Evolutionary conservation across 306 rosid species (phyloP), one percentile per base, ranked within the genome.

Genomic region (Nissolia schottii): DNA sequence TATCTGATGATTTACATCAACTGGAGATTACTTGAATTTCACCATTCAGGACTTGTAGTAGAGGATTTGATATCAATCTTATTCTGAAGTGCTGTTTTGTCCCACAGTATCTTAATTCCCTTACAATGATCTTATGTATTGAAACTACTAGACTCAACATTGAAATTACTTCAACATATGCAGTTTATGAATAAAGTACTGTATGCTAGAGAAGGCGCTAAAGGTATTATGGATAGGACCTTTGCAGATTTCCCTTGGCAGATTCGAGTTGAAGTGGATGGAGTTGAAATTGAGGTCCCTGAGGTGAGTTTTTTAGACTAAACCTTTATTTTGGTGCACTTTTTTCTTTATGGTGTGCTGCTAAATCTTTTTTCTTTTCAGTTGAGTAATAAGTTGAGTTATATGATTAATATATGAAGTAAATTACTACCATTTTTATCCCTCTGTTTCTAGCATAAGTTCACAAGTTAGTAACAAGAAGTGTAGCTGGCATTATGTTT

Each of bases 121-220:
- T 51, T 57, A 63, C 20, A n/a, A 45, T 65, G 59, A 49, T 74
- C 62, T 65, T 58, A 24, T 67, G 19, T 62, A 32, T 25, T 28
- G 45, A 18, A 67, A 62, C 29, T 67, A 34, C 55, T 67, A 40
- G 65, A 48, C 51, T 25, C 18, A 68, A n/a, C 6, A 29, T 83
- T 67, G 64, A 81, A 75, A 61, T 71, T 23, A 67, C 51, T 61
- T 27, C 37, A 4, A 70, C 53, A 29, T 72, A 29, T 89, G 89
- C 97, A 95, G 99, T 95, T 95, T 79, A 95, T 95, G 99, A 95
- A 95, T 75, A 95, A 95, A 87, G 99, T 95, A 62, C 97, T 95
- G 71, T 95, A 95, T 76, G 99, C 99, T 61, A 84, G 99, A 87
- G 99, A 95, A 87, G 99, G 99, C 0, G 99, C 99, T 14, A 95